Conservation (phyloP, 1,284 basidiomycete genomes). For the Ustilago tritici region DNA sequence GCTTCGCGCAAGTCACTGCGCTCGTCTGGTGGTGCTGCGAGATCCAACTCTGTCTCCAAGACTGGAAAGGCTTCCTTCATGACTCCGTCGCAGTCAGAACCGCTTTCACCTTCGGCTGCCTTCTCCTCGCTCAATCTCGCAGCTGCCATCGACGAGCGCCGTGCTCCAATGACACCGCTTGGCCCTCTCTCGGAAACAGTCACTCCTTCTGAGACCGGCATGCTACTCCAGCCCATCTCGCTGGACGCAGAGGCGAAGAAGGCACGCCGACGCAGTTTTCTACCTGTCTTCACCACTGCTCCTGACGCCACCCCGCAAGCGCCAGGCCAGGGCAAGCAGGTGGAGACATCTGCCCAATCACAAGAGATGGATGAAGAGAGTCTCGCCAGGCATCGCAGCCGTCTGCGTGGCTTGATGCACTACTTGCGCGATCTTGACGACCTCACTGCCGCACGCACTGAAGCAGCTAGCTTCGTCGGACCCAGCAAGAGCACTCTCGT, state of each 20-base stretch:
- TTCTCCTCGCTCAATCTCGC: conserved; percentile 25
- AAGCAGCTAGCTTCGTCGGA: conserved; percentile 26
- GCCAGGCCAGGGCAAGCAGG: background rate
- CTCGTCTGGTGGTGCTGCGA: conserved; percentile 13
- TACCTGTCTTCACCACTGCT: conserved; percentile 31
- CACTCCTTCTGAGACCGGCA: background rate
- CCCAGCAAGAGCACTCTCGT: conserved; percentile 36
- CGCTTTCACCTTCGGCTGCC: conserved; percentile 9
- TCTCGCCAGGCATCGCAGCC: conserved; percentile 74
- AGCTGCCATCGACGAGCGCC: conserved; percentile 8
- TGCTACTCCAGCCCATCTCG: conserved; percentile 18
- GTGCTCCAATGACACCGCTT: conserved; percentile 28
- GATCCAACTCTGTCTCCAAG: conserved; percentile 21
- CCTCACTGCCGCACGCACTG: conserved; percentile 70
- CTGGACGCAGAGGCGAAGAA: conserved; percentile 33
- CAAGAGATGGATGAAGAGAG: conserved; percentile 43
- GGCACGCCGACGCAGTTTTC: conserved; percentile 39
- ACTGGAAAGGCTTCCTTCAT: conserved; percentile 16
- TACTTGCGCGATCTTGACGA: conserved; percentile 96
- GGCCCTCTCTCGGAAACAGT: conserved; percentile 11
- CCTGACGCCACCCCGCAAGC: background rate
- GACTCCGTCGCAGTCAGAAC: conserved; percentile 34
- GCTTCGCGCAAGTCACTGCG: conserved; percentile 28
- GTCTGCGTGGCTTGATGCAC: conserved; percentile 88
- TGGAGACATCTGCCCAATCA: background rate